A percentile compares a stretch with the other conserved stretches of the same genome.
Conservation (phyloP, 306 rosid genomes). For the Inga laurina region DNA sequence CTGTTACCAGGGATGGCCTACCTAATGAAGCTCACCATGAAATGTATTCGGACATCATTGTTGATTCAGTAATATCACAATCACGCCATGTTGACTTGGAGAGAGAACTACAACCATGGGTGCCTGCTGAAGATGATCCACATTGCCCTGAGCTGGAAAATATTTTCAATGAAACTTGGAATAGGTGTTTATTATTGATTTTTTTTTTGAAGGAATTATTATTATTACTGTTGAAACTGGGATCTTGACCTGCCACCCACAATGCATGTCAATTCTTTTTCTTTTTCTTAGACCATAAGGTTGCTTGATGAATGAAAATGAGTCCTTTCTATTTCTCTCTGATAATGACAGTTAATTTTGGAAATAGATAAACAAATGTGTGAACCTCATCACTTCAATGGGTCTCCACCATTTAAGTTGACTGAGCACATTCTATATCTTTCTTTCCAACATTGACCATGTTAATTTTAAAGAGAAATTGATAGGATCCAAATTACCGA, state of each 20-base stretch:
- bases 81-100: conserved; percentile 65
- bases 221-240: conserved; percentile 20
- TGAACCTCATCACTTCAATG: not conserved
- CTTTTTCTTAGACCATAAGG: conserved; percentile 15
- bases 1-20: conserved; percentile 61
- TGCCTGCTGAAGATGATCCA: conserved; percentile 85
- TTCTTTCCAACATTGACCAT: not conserved
- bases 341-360: not conserved
- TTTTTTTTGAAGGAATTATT: not conserved
- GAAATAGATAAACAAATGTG: not conserved
- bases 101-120: conserved; percentile 90
- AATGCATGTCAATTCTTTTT: conserved; percentile 11
- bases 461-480: not conserved
- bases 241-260: not conserved
- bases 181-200: conserved; percentile 62
- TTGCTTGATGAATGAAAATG: conserved; percentile 5
- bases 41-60: conserved; percentile 67
- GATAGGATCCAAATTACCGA: not conserved
- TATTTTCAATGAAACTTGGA: conserved; percentile 76
- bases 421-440: not conserved
- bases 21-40: conserved; percentile 58
- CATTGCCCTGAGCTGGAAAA: conserved; percentile 84
- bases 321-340: not conserved
- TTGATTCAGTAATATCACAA: conserved; percentile 86
- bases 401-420: not conserved